Conservation (phyloP, 108 stramenopile genomes). For the Nitzschia inconspicua region DNA sequence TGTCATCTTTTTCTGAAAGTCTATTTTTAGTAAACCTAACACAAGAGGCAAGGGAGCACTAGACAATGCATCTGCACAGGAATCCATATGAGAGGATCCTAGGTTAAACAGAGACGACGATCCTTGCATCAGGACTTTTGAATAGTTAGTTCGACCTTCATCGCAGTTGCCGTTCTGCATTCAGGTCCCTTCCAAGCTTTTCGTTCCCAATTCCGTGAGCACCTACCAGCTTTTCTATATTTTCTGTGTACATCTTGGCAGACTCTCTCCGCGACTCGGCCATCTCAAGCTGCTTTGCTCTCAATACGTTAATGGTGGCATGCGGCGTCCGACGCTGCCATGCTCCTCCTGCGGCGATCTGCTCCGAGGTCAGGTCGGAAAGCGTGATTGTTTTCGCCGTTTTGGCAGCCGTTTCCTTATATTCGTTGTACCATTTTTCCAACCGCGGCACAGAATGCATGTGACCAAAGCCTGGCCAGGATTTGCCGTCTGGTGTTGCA, state of each 20-base stretch:
- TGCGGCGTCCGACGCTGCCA: slow-evolving; percentile 82
- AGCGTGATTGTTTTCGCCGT: neutral
- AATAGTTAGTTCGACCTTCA: too few relatives aligned
- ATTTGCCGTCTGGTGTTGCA: slow-evolving; percentile 62
- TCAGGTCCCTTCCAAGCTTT: slow-evolving; percentile 50
- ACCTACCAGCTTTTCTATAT: slow-evolving; percentile 48
- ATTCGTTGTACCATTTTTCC: slow-evolving; percentile 53
- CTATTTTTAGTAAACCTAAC: too few relatives aligned
- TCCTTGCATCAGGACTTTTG: too few relatives aligned
- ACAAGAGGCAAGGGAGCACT: too few relatives aligned
- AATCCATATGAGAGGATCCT: too few relatives aligned
- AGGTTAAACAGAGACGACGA: too few relatives aligned
- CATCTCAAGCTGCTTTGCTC: slow-evolving; percentile 74
- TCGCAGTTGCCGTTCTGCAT: slow-evolving; percentile 47
- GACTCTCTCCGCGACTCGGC: slow-evolving; percentile 62
- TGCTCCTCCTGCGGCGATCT: slow-evolving; percentile 80
- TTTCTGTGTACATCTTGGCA: slow-evolving; percentile 53
- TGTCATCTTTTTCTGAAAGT: too few relatives aligned
- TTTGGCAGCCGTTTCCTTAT: neutral
- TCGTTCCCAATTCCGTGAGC: slow-evolving; percentile 47
- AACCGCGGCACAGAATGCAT: slow-evolving; percentile 80
- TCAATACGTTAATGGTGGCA: slow-evolving; percentile 76
- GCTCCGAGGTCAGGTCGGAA: slow-evolving; percentile 24
- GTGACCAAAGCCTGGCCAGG: slow-evolving; percentile 85
- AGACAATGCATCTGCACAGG: too few relatives aligned